phyloP scores from a whole-genome alignment of 495 filamentous ascomycete species.

The Oidiodendron maius region DNA sequence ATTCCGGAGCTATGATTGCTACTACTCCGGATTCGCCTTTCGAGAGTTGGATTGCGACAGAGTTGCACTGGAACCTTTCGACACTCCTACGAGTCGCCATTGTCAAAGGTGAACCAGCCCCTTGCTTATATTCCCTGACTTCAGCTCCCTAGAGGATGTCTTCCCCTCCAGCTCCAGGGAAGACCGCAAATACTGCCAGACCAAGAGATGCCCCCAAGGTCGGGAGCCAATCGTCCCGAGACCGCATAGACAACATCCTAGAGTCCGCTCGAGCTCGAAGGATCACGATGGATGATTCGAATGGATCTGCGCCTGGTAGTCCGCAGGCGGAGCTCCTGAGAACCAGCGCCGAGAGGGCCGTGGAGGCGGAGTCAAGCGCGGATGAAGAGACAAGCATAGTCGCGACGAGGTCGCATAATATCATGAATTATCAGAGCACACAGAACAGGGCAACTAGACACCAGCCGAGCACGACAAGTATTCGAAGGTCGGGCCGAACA shows the following conservation, averaged over 20 bases:
- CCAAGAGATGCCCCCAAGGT: neutral
- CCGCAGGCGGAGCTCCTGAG: neutral
- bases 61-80: too few relatives aligned
- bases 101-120: too few relatives aligned
- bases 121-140: too few relatives aligned
- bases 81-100: too few relatives aligned
- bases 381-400: constrained; percentile 21
- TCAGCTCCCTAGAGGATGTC: too few relatives aligned
- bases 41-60: too few relatives aligned
- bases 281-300: constrained; percentile 1
- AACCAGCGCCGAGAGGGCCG: neutral
- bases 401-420: constrained; percentile 2
- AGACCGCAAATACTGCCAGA: constrained; percentile 2
- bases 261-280: constrained; percentile 13
- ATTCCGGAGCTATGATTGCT: too few relatives aligned
- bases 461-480: constrained; percentile 14
- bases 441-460: neutral
- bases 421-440: constrained; percentile 19
- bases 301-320: neutral
- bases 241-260: constrained; percentile 15
- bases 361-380: constrained; percentile 18
- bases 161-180: neutral
- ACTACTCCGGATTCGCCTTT: too few relatives aligned
- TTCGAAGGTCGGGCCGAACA: constrained; percentile 7
- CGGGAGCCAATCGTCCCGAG: constrained; percentile 1